Percentiles rank a stretch among this genome's conserved stretches.
phyloP scores from a whole-genome alignment of 805 yeast genomes.

The Yarrowia sp. region DNA sequence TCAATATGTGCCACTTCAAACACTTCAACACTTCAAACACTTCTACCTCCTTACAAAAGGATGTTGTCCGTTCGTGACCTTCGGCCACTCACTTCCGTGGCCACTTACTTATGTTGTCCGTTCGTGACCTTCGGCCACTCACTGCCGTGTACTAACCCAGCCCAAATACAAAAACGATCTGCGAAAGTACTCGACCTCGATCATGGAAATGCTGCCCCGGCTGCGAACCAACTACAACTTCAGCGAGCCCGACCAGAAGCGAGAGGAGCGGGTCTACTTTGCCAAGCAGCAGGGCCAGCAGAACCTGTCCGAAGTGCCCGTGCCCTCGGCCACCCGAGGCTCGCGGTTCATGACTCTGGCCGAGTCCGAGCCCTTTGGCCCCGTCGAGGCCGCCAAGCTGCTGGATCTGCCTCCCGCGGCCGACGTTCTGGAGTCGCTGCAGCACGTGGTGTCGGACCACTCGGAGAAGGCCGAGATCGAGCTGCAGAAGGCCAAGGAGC shows the following conservation, averaged over 20 bases:
- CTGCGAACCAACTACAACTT: conserved; percentile 42
- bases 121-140: too few species aligned
- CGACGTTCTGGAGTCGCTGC: conserved; percentile 71
- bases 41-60: too few species aligned
- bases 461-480: conserved; percentile 52
- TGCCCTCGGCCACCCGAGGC: conserved; percentile 79
- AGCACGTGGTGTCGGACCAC: conserved; percentile 46
- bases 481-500: conserved; percentile 44
- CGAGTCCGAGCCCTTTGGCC: conserved; percentile 95
- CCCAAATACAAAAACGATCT: conserved; percentile 9
- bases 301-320: conserved; percentile 91
- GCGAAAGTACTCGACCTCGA: conserved; percentile 60
- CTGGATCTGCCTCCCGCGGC: conserved; percentile 89
- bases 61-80: too few species aligned
- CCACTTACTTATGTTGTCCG: too few species aligned
- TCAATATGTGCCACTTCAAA: too few species aligned
- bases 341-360: conserved; percentile 88
- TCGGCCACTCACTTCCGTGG: too few species aligned
- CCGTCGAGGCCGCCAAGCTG: conserved; percentile 89
- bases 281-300: conserved; percentile 56
- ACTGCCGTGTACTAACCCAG: conserved; percentile 22
- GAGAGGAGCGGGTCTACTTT: conserved; percentile 46
- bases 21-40: too few species aligned
- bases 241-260: conserved; percentile 39
- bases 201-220: conserved; percentile 84